Percentiles rank a stretch among this genome's conserved stretches.
Evolutionary conservation across 2,329 filamentous ascomycete species (phyloP).

Genomic region (Aspergillus unguis): DNA sequence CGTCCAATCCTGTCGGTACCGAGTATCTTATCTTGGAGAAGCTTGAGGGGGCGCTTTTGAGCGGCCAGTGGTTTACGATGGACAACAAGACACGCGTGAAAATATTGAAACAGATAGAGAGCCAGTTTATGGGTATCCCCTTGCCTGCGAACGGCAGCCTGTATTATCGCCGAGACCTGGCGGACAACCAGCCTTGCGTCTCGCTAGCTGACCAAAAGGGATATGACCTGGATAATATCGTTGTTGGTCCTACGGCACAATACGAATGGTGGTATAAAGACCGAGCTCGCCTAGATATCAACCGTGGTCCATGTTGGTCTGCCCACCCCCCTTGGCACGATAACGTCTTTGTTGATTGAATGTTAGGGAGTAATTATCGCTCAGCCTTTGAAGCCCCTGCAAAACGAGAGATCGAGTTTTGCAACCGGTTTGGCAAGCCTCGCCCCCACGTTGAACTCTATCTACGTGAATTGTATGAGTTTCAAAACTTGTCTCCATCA

Average conservation of each 20-base stretch:
- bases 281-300: slow-evolving; percentile 16
- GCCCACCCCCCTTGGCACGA: neutral
- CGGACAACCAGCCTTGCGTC: slow-evolving; percentile 4
- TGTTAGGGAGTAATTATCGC: slow-evolving; percentile 13
- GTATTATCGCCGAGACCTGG: slow-evolving; percentile 23
- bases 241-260: slow-evolving; percentile 24
- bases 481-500: slow-evolving; percentile 12
- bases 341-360: slow-evolving; percentile 4
- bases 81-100: slow-evolving; percentile 21
- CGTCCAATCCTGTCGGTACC: slow-evolving; percentile 23
- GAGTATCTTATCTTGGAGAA: slow-evolving; percentile 42
- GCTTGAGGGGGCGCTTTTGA: slow-evolving; percentile 30
- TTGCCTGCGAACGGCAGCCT: slow-evolving; percentile 29
- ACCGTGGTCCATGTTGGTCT: slow-evolving; percentile 26
- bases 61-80: slow-evolving; percentile 31
- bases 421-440: slow-evolving; percentile 21
- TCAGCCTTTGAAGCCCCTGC: slow-evolving; percentile 21
- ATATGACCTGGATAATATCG: slow-evolving; percentile 9
- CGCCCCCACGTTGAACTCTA: neutral
- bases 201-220: neutral
- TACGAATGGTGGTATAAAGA: slow-evolving; percentile 26
- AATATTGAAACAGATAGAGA: slow-evolving; percentile 24
- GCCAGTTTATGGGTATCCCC: slow-evolving; percentile 18
- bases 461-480: slow-evolving; percentile 16
- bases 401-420: slow-evolving; percentile 25